Conservation (phyloP, 2,329 filamentous ascomycete genomes). For the Nothophaeocryptopus gaeumannii region DNA sequence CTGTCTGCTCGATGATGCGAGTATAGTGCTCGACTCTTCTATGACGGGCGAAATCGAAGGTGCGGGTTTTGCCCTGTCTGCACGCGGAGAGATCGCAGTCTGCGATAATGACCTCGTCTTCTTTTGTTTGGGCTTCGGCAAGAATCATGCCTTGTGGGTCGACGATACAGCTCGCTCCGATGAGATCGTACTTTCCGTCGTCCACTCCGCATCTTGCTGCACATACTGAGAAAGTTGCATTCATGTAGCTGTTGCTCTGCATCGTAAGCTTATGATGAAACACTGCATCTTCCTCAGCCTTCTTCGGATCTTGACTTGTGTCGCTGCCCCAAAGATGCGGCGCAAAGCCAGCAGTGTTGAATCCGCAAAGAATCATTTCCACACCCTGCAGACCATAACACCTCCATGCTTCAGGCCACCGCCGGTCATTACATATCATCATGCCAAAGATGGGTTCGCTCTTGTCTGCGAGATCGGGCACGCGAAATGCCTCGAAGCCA, state of each 20-base stretch:
- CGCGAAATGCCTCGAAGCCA: slow-evolving; percentile 53
- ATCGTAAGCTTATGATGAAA: slow-evolving; percentile 53
- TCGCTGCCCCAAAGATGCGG: slow-evolving; percentile 44
- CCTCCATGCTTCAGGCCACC: slow-evolving; percentile 55
- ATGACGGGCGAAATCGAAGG: slow-evolving; percentile 45
- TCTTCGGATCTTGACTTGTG: slow-evolving; percentile 40
- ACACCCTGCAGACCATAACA: slow-evolving; percentile 50
- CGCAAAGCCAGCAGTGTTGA: slow-evolving; percentile 52
- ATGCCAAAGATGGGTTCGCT: slow-evolving; percentile 51
- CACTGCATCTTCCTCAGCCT: slow-evolving; percentile 47
- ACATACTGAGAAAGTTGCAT: slow-evolving; percentile 50
- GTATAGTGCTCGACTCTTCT: slow-evolving; percentile 43
- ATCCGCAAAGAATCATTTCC: slow-evolving; percentile 50
- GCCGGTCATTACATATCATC: slow-evolving; percentile 56
- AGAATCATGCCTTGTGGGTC: slow-evolving; percentile 48
- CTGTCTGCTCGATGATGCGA: slow-evolving; percentile 29
- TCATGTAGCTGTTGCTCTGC: slow-evolving; percentile 52
- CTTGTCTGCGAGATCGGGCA: slow-evolving; percentile 40
- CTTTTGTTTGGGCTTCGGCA: slow-evolving; percentile 46
- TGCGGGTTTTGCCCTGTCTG: slow-evolving; percentile 43
- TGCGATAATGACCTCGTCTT: slow-evolving; percentile 50
- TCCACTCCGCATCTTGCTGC: slow-evolving; percentile 51
- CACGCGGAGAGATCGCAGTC: slow-evolving; percentile 49
- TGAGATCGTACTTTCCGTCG: slow-evolving; percentile 47
- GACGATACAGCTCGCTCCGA: slow-evolving; percentile 48